Percentiles rank a stretch among this genome's conserved stretches.
Evolutionary conservation across 805 yeast species (phyloP).

Genomic region (Metschnikowia santaceciliae): DNA sequence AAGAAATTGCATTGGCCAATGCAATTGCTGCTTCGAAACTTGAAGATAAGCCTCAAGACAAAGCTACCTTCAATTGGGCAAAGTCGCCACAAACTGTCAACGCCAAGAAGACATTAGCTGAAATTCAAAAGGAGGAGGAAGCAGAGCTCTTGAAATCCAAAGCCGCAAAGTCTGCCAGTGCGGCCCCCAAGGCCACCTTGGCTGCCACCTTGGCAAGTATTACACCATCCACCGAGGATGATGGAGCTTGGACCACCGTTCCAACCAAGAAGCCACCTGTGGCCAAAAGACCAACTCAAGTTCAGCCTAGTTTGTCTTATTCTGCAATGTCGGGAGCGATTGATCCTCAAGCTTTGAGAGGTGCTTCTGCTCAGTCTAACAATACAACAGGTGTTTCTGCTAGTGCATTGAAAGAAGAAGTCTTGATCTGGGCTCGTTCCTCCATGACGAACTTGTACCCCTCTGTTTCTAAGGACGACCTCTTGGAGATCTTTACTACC

Average conservation of each 20-base stretch:
- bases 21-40: conserved; percentile 20
- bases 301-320: conserved; percentile 11
- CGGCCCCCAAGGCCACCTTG: conserved; percentile 29
- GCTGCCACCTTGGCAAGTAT: conserved; percentile 33
- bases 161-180: conserved; percentile 22
- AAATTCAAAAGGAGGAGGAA: conserved; percentile 59
- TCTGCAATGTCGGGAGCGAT: conserved; percentile 22
- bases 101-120: conserved; percentile 52
- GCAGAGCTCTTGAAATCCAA: conserved; percentile 29
- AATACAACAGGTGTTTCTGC: conserved; percentile 19
- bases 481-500: conserved; percentile 73
- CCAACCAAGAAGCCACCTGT: conserved; percentile 33
- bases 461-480: conserved; percentile 73
- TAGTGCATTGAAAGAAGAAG: conserved; percentile 45
- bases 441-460: conserved; percentile 65
- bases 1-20: conserved; percentile 18
- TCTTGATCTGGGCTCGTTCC: conserved; percentile 67
- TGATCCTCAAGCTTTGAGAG: conserved; percentile 35
- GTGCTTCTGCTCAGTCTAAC: conserved; percentile 33
- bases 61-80: conserved; percentile 43
- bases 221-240: conserved; percentile 22
- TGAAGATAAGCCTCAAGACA: conserved; percentile 24
- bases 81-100: conserved; percentile 19
- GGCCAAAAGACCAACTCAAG: conserved; percentile 21
- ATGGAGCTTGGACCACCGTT: conserved; percentile 41